Evolutionary conservation across 2,329 filamentous ascomycete genomes (phyloP).

Genomic region (Aspergillus unguis): DNA sequence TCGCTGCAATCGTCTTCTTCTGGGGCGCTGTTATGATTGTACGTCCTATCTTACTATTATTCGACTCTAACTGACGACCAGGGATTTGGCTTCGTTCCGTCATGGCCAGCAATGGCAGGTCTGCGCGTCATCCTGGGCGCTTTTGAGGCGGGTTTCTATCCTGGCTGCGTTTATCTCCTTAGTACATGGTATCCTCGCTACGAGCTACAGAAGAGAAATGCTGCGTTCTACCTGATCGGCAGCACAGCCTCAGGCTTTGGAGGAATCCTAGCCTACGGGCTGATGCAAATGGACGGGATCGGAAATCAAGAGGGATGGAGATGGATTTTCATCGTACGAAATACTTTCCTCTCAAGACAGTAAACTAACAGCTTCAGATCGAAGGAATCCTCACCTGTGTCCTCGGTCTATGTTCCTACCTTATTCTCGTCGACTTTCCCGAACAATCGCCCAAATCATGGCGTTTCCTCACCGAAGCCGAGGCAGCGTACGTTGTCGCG

Average conservation of each 20-base stretch:
- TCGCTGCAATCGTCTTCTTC: slow-evolving; percentile 24
- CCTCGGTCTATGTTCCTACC: background rate
- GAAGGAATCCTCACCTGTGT: slow-evolving; percentile 4
- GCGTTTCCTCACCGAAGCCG: slow-evolving; percentile 33
- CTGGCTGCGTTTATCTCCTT: slow-evolving; percentile 9
- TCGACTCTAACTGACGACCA: background rate
- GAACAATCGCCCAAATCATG: slow-evolving; percentile 6
- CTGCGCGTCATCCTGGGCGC: slow-evolving; percentile 50
- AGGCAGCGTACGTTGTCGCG: slow-evolving; percentile 49
- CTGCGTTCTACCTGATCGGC: slow-evolving; percentile 45
- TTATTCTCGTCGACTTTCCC: slow-evolving; percentile 7
- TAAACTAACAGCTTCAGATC: background rate
- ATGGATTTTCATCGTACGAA: slow-evolving; percentile 18
- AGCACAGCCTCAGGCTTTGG: slow-evolving; percentile 41
- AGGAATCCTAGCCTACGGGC: slow-evolving; percentile 39
- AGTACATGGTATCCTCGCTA: slow-evolving; percentile 47
- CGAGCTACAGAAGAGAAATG: slow-evolving; percentile 6
- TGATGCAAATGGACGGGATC: slow-evolving; percentile 28
- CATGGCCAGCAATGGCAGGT: slow-evolving; percentile 52
- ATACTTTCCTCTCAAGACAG: background rate
- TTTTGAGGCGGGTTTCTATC: slow-evolving; percentile 11
- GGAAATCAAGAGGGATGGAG: slow-evolving; percentile 24
- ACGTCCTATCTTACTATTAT: background rate
- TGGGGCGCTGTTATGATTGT: slow-evolving; percentile 4
- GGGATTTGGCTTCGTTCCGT: slow-evolving; percentile 15